These are phyloP conservation scores for Glarea lozoyensis DNA, from an alignment of 495 filamentous ascomycete genomes.

Conservation along the genomic window DNA sequence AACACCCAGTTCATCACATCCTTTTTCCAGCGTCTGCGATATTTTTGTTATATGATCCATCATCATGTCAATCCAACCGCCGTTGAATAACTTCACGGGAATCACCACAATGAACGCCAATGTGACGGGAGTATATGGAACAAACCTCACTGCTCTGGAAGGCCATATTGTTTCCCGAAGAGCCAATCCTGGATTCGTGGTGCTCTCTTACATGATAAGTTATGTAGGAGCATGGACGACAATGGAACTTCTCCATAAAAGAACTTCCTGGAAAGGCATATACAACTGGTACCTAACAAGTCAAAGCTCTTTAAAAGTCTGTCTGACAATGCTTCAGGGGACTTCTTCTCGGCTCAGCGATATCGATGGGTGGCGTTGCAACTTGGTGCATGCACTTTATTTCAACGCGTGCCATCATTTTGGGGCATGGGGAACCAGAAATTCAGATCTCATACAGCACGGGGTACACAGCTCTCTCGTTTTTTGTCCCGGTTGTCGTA, in stretches of 20 bases:
- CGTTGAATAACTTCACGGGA: too few species aligned
- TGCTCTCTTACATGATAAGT: constrained; percentile 71
- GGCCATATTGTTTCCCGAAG: too few species aligned
- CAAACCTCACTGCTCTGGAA: too few species aligned
- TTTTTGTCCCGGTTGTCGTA: constrained; percentile 71
- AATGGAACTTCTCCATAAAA: constrained; percentile 71
- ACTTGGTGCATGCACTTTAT: constrained; percentile 73
- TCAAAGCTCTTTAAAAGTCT: too few species aligned
- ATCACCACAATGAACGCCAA: too few species aligned
- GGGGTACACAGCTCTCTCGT: constrained; percentile 65
- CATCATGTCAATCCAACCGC: too few species aligned
- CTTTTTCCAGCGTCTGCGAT: too few species aligned
- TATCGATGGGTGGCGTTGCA: constrained; percentile 75
- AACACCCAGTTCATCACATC: too few species aligned
- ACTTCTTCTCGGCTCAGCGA: constrained; percentile 58
- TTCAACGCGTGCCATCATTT: constrained; percentile 68
- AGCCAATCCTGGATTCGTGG: constrained; percentile 61
- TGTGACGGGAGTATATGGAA: too few species aligned
- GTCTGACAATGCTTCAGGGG: constrained; percentile 37
- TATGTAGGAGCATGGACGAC: constrained; percentile 68
- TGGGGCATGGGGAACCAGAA: constrained; percentile 48
- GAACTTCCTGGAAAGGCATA: constrained; percentile 55
- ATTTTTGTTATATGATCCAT: too few species aligned
- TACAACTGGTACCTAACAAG: constrained; percentile 54
- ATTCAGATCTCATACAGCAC: constrained; percentile 68